Base-by-base conservation (phyloP, 1,139 yeast genomes). In the Kodamaea arcana region DNA sequence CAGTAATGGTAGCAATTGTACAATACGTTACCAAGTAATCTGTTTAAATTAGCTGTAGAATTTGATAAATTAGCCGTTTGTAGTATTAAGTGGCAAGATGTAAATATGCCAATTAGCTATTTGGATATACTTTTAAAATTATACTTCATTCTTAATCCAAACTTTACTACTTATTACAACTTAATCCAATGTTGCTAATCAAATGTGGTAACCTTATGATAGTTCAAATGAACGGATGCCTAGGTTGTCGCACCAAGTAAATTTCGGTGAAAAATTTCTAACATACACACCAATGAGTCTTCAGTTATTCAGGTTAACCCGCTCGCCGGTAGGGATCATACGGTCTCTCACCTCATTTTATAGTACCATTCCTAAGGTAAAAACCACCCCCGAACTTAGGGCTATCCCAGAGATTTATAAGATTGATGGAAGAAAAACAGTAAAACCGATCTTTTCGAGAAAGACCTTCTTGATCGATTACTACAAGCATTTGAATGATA, bases 381-480 rank as follows among this genome's bases (percentile, higher is more conserved):
- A 13, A 15, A 13, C 11, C 17, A 25, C 28, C 14, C 11, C 28
- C 4, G 6, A 15, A 8, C 11, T 17, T 12, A 9, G 17, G 7
- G 6, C 17, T 13, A 15, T 14, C 14, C 17, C 28, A n/a, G 17
- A 13, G 9, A 25, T 25, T 17, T 11, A 25, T 14, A 25, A 25
- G 17, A 25, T 25, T 14, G 28, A 25, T 14, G 28, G 17, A 4
- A 59, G 82, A 54, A 57, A 56, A 16, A 75, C 83, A 7, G 65
- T 65, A 33, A 80, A 80, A 50, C 76, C 76, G 30, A 43, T 60
- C 17, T 64, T 65, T 35, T 76, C 87, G 2, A 73, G 97, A 60
- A 90, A 90, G 65, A 88, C 97, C 0, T 87, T 79, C 51, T 68
- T 90, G 43, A 68, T 90, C 41, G 95, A 90, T 60, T 69, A 75